Conservation (phyloP, 306 rosid genomes). For the Hippophae rhamnoides region DNA sequence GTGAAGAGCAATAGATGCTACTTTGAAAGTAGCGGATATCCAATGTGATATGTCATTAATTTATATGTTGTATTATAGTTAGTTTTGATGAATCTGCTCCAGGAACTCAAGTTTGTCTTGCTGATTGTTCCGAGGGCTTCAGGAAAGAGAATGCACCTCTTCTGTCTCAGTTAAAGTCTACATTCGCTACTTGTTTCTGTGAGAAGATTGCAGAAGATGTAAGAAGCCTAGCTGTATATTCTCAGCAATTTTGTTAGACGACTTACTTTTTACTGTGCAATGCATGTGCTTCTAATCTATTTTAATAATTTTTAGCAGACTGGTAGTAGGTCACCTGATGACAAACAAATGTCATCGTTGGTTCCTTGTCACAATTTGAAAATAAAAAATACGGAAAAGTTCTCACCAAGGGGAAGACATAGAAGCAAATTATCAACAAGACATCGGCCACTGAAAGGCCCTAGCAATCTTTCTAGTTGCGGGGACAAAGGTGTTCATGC, state of each 20-base stretch:
- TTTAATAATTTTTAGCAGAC: constrained; percentile 40
- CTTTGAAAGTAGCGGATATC: no score
- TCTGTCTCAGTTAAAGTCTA: constrained; percentile 20
- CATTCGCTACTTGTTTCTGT: constrained; percentile 36
- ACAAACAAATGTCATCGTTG: constrained; percentile 38
- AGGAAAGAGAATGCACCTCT: constrained; percentile 30
- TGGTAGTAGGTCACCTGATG: constrained; percentile 16
- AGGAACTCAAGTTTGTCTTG: constrained; percentile 23
- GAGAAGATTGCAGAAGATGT: constrained; percentile 50
- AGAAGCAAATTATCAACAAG: constrained; percentile 38
- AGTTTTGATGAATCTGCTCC: constrained; percentile 3
- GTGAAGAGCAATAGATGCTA: no score
- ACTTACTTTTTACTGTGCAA: constrained; percentile 11
- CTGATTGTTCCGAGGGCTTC: constrained; percentile 34
- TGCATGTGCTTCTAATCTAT: constrained; percentile 5
- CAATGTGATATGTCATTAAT: no score
- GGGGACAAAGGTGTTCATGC: constrained; percentile 13
- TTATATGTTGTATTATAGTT: background rate
- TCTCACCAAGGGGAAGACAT: constrained; percentile 25
- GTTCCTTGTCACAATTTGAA: constrained; percentile 26
- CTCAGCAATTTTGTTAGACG: constrained; percentile 15
- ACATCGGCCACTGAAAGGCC: constrained; percentile 17
- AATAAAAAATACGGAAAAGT: constrained; percentile 20
- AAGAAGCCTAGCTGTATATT: constrained; percentile 25
- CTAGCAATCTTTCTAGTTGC: constrained; percentile 19